Conservation (phyloP, 495 filamentous ascomycete genomes). For the Penicillium antarcticum region DNA sequence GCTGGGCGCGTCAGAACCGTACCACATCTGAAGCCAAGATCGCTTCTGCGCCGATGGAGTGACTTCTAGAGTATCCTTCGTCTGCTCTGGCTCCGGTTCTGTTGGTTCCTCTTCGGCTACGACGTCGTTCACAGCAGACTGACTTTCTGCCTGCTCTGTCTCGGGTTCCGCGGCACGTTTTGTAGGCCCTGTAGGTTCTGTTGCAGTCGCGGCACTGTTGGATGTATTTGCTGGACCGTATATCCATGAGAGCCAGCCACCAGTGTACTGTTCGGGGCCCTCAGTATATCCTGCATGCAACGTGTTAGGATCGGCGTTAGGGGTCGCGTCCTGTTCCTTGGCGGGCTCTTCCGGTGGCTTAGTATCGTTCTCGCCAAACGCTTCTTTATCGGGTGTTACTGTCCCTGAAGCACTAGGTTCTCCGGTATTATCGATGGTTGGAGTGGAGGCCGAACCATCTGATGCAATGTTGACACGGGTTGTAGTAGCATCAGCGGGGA, state of each 20-base stretch:
- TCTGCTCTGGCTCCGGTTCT: conserved; percentile 8
- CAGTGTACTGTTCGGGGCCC: conserved; percentile 30
- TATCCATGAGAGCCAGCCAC: conserved; percentile 60
- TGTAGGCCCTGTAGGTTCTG: conserved; percentile 5
- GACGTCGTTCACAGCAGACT: conserved; percentile 15
- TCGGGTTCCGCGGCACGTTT: conserved; percentile 18
- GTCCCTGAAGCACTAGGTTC: conserved; percentile 15
- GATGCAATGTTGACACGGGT: conserved; percentile 50
- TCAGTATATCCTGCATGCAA: conserved; percentile 10
- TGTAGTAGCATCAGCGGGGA: conserved; percentile 45
- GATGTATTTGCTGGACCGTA: conserved; percentile 25
- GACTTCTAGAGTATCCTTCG: conserved; percentile 18
- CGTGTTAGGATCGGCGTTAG: conserved; percentile 8
- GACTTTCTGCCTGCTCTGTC: conserved; percentile 14
- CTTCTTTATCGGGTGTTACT: conserved; percentile 22
- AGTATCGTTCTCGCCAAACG: conserved; percentile 9
- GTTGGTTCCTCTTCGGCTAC: conserved; percentile 12
- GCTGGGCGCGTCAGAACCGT: conserved; percentile 30
- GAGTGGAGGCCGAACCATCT: conserved; percentile 38
- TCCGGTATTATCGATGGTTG: conserved; percentile 23
- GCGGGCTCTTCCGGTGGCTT: conserved; percentile 16
- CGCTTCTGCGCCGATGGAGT: conserved; percentile 29
- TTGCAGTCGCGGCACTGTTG: background rate
- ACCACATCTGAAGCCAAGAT: conserved; percentile 50
- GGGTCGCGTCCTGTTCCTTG: conserved; percentile 12